Evolutionary conservation across 805 yeast genomes (phyloP).

Genomic region (Nakazawaea anatomiae): DNA sequence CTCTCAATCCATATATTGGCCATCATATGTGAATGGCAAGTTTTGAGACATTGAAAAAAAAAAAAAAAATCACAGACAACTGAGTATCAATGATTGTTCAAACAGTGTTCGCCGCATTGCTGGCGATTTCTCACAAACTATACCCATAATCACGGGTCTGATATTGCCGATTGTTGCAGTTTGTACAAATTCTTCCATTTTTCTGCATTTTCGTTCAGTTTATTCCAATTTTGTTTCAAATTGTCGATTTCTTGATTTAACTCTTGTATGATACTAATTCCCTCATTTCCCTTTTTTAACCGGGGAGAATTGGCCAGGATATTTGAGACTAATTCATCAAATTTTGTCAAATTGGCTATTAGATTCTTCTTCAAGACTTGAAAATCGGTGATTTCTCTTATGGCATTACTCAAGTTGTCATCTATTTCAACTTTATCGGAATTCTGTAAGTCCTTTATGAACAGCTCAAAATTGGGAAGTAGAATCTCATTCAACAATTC

Average conservation of each 20-base stretch:
- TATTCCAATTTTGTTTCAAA: constrained; percentile 12
- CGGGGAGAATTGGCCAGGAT: neutral
- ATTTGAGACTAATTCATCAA: constrained; percentile 14
- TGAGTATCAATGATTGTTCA: neutral
- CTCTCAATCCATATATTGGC: no score
- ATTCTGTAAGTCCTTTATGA: neutral
- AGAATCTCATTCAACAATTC: neutral
- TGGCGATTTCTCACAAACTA: no score
- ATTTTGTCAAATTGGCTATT: constrained; percentile 12
- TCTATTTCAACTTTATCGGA: neutral
- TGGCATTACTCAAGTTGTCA: neutral
- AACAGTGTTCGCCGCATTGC: no score
- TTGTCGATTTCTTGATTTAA: constrained; percentile 11
- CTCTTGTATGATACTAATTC: neutral
- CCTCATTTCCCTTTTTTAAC: neutral
- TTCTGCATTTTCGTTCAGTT: constrained; percentile 20
- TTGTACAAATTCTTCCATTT: constrained; percentile 17
- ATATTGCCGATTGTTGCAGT: neutral
- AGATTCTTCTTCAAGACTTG: constrained; percentile 6
- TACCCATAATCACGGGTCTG: no score
- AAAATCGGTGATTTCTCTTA: constrained; percentile 5
- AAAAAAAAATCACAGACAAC: neutral
- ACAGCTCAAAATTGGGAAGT: constrained; percentile 2
- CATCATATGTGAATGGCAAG: no score
- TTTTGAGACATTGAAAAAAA: no score